phyloP scores from a whole-genome alignment of 305 asterid genomes.

The Solanum aculeatissimum region DNA sequence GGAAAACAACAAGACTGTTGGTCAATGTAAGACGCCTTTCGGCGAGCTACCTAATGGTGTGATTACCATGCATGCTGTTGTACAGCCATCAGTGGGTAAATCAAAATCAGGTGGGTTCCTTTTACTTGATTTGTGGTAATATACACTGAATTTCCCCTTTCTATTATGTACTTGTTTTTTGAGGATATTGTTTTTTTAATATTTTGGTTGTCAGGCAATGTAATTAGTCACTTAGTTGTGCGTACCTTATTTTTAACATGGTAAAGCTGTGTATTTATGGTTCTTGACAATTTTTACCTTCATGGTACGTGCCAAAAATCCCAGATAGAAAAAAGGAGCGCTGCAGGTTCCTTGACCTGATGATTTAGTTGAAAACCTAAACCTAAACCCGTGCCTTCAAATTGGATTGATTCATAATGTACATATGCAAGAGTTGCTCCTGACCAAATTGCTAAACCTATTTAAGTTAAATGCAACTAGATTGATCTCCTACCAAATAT shows the following conservation, averaged over 20 bases:
- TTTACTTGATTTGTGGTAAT: neutral
- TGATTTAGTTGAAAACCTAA: neutral
- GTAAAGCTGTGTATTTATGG: neutral
- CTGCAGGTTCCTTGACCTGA: neutral
- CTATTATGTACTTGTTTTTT: neutral
- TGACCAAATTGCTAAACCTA: neutral
- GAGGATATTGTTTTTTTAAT: neutral
- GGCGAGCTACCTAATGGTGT: constrained; percentile 68
- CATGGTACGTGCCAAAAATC: neutral
- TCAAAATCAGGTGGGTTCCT: constrained; percentile 54
- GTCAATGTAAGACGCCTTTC: constrained; percentile 76
- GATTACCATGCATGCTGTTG: constrained; percentile 94
- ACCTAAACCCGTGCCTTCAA: neutral
- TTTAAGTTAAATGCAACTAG: neutral
- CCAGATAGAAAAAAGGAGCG: neutral
- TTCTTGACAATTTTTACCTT: neutral
- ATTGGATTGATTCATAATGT: neutral
- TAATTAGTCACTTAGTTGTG: neutral
- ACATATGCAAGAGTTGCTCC: neutral
- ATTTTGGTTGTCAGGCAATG: neutral
- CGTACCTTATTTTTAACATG: neutral
- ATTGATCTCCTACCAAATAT: neutral
- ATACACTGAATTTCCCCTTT: neutral
- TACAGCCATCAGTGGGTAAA: constrained; percentile 77
- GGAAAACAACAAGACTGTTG: constrained; percentile 82